Base-by-base conservation (phyloP, 805 yeast species). In the Myxozyma neglecta region DNA sequence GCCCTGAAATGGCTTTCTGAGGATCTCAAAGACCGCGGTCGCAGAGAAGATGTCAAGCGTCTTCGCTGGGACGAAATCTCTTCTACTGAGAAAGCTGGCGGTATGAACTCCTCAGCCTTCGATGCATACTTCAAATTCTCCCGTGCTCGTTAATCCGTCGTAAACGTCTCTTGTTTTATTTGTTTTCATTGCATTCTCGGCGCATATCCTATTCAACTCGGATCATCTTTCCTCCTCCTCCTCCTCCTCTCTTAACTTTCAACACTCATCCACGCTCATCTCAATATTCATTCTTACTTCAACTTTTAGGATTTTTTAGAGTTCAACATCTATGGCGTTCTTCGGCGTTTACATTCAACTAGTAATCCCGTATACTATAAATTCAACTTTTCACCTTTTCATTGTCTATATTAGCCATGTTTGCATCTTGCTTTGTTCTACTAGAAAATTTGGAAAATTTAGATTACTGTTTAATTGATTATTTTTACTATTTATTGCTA, bases 1-100 rank as follows among this genome's bases (percentile, higher is more conserved):
- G 75, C 77, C 14, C 63, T 74, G 51, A 57, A 60, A 20, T 81
- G 75, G 77, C 74, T 70, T 56, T 70, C 48, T 54, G 73, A 67
- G 59, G 84, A 72, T 54, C 79, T 81, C 67, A 73, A 70, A 55
- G 75, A 72, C 63, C 78, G 89, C 61, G 93, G 88, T 34, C 78
- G 77, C 35, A 77, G 86, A 64, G 81, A 76, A 6, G 83, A 82
- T 20, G 59, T 63, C 54, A 55, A 61, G 50, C 79, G 79, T 70
- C 82, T 80, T 59, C 80, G 72, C 68, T 85, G 81, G 87, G 84
- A 75, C 68, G 90, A 88, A 53, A 76, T 79, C 66, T 80, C 75
- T 59, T 73, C 64, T 11, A 64, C 66, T 7, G 67, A 64, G 11
- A 66, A 60, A 32, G 42, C 49, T 37, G 67, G 67, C 52, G 68